Base-by-base conservation (phyloP, 495 filamentous ascomycete genomes). In the Mytilinidion resinicola region DNA sequence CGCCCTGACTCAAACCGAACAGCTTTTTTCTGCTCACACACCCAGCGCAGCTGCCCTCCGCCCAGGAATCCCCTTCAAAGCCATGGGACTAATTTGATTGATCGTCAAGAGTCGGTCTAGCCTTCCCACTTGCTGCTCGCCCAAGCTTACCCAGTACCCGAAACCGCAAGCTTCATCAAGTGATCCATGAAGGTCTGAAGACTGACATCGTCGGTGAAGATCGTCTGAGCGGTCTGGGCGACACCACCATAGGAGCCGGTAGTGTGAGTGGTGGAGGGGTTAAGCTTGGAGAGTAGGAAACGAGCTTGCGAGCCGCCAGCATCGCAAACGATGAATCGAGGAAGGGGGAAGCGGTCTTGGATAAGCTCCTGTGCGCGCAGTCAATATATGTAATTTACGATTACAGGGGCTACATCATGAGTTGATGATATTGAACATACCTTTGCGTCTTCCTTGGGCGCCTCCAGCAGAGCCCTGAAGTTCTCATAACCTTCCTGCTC, bases 121-220 rank as follows among this genome's bases (percentile, higher is more conserved):
- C 25, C 25, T 30, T 30, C 25, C 25, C 25, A 30, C 2, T 30
- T 30, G 25, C 25, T 30, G 25, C 25, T 30, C 6, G 3, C 6
- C 25, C 25, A 6, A 30, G 34, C 51, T 55, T 38, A 57, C 1
- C 44, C 44, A 8, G 64, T 67, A 14, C 64, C 64, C 8, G 60
- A 60, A 1, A 67, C 64, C 15, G 64, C 64, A 9, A 67, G 54
- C 90, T 99, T 99, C 95, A 99, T 99, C 70, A 99, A 75, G 77
- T 95, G 89, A 62, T 99, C 95, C 93, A 97, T 99, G 69, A 99
- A 99, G 7, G 92, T 97, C 73, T 97, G 93, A 69, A 99, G 76
- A 20, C 90, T 96, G 52, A 99, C 95, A 74, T 99, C 95, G 67
- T 99, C 95, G 1, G 95, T 99, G 74, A 99, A 99, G 64, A 99